Evolutionary conservation across 2,329 filamentous ascomycete genomes (phyloP), one percentile per base, ranked within the genome.

Genomic region (Neobulgaria alba): DNA sequence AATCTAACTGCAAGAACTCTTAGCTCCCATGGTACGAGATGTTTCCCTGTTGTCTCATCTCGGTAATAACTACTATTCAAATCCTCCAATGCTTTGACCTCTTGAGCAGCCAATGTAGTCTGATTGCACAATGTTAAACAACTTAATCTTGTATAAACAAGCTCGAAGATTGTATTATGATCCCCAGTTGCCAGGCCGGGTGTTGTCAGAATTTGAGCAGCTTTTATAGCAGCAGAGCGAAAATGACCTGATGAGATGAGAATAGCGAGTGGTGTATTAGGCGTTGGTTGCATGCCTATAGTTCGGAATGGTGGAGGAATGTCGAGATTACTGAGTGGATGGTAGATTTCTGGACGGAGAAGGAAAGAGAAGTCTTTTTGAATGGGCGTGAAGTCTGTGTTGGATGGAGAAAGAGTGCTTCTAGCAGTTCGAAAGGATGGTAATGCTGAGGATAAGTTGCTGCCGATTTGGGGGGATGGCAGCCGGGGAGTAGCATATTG

Each of bases 11-110:
- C 80, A 12, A 96, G 71, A 2, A 95, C 73, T 5, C 92, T 77
- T 38, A 98, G 71, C 31, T 82, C 75, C 89, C 92, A 98, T 0
- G 90, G 90, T 0, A 90, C 83, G 0, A 94, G 71, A 57, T 83
- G 82, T 39, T 65, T 63, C 15, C 67, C 73, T 0, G 64, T 71
- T 17, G 61, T 55, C n/a, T 70, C 68, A 52, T 75, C 74, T 5
- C 69, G 62, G 59, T 79, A 85, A 40, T 55, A 67, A 46, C 63
- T 63, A 16, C 70, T 70, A 55, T 74, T 77, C 1, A 81, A 63
- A 53, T 82, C 77, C 53, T 79, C 75, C 2, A 82, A 65, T 2
- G 72, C 73, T 54, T 79, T 78, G 20, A 75, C 75, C 56, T 82
- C 78, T 54, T 81, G 81, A 31, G 66, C 80, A 12, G 82, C 85